A percentile compares a stretch with the other conserved stretches of the same genome.
phyloP scores from a whole-genome alignment of 148 eudicot species.

The Amaranthus palmeri region DNA sequence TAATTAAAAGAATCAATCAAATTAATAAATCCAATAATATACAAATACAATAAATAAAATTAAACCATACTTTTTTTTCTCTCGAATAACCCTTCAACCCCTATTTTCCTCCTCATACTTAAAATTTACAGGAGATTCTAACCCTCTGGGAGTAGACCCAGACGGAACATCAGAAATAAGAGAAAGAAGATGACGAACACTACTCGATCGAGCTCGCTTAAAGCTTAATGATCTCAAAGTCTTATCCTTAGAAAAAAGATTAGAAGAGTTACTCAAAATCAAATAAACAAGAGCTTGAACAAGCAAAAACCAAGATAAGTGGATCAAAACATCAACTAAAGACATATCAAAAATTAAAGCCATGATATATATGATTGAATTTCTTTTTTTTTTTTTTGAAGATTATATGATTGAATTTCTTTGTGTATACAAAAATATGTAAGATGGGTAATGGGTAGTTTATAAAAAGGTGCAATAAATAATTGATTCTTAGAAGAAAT shows the following conservation, averaged over 20 bases:
- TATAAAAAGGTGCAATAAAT: background rate
- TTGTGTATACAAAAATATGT: background rate
- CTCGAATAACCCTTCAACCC: background rate
- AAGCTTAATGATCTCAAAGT: conserved; percentile 41
- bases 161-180: conserved; percentile 36
- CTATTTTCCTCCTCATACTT: background rate
- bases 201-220: conserved; percentile 29
- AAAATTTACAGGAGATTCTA: background rate
- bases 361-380: too few relatives aligned
- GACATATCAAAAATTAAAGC: conserved; percentile 12
- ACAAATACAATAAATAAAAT: too few relatives aligned
- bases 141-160: conserved; percentile 4
- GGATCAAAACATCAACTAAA: conserved; percentile 17
- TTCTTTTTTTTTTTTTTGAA: too few relatives aligned
- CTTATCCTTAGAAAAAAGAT: conserved; percentile 42
- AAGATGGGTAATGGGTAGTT: background rate
- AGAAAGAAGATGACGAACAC: conserved; percentile 31
- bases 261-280: conserved; percentile 49
- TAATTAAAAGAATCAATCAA: too few relatives aligned
- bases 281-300: conserved; percentile 56
- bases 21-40: too few relatives aligned
- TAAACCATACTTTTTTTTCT: too few relatives aligned
- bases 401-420: too few relatives aligned
- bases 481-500: background rate
- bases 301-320: conserved; percentile 39